Conservation (phyloP, 192 early-diverging fungal genomes). For the Obelidium mucronatum region DNA sequence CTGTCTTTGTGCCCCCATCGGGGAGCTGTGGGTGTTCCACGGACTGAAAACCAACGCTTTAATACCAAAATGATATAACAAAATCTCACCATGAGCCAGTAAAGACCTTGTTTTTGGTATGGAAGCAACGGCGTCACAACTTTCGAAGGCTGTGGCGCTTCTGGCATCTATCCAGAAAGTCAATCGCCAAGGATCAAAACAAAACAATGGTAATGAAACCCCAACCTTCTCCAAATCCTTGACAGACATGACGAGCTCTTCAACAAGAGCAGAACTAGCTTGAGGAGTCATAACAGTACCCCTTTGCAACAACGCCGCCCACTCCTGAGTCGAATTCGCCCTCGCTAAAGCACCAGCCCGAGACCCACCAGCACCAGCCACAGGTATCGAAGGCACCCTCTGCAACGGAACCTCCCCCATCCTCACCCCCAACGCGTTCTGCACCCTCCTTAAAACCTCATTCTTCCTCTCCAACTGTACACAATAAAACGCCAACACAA, state of each 20-base stretch:
- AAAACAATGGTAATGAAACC: neutral
- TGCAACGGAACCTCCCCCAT: neutral
- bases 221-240: neutral
- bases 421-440: no score
- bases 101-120: slow-evolving; percentile 7
- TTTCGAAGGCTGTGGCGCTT: neutral
- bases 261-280: neutral
- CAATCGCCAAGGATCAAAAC: neutral
- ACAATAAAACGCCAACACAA: neutral
- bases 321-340: neutral
- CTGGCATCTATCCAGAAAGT: neutral
- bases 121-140: neutral
- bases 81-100: neutral
- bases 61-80: neutral
- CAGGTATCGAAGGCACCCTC: neutral
- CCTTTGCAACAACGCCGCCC: neutral
- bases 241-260: neutral
- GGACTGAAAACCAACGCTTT: no score
- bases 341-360: neutral
- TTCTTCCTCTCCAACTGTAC: no score
- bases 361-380: neutral
- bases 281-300: neutral
- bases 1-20: neutral
- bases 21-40: neutral
- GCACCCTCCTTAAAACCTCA: no score